These are phyloP conservation scores for Hawksworthiomyces lignivorus DNA, from an alignment of 2,329 filamentous ascomycete genomes.

Conservation along the genomic window DNA sequence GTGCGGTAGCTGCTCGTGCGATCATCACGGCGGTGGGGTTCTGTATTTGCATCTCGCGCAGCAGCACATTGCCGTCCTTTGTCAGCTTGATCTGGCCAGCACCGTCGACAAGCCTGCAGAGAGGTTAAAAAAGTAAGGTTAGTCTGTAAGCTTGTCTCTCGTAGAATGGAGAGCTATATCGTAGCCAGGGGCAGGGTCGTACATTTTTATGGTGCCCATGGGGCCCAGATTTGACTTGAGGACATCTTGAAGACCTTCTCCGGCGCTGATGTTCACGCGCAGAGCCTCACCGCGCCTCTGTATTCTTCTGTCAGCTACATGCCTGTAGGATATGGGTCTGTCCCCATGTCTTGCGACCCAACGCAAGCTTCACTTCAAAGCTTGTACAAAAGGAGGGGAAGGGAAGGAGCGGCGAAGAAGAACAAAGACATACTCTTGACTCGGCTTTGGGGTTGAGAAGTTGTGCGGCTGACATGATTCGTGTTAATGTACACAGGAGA, in stretches of 20 bases:
- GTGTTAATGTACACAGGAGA: neutral
- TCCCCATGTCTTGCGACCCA: slow-evolving; percentile 19
- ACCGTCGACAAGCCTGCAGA: slow-evolving; percentile 57
- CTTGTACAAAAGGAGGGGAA: neutral
- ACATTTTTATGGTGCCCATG: slow-evolving; percentile 95
- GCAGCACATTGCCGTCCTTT: slow-evolving; percentile 89
- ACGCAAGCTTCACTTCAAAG: neutral
- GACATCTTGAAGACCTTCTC: slow-evolving; percentile 88
- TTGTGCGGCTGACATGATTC: slow-evolving; percentile 89
- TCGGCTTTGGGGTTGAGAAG: slow-evolving; percentile 98
- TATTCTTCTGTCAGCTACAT: slow-evolving; percentile 25
- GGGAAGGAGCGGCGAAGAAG: too few species aligned
- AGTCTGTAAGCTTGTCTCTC: too few species aligned
- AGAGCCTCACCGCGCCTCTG: slow-evolving; percentile 95
- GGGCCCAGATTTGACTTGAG: slow-evolving; percentile 94
- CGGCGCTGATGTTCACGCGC: slow-evolving; percentile 91
- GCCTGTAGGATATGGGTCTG: too few species aligned
- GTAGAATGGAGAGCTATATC: too few species aligned
- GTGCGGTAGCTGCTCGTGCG: slow-evolving; percentile 79
- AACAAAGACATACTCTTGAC: slow-evolving; percentile 72
- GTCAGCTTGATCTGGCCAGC: slow-evolving; percentile 92
- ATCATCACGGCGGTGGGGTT: slow-evolving; percentile 93
- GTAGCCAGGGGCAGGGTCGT: slow-evolving; percentile 12
- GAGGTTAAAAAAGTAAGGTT: slow-evolving; percentile 22
- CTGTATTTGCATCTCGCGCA: slow-evolving; percentile 85